Base-by-base conservation (phyloP, 495 filamentous ascomycete species). In the Penicillium fimorum region DNA sequence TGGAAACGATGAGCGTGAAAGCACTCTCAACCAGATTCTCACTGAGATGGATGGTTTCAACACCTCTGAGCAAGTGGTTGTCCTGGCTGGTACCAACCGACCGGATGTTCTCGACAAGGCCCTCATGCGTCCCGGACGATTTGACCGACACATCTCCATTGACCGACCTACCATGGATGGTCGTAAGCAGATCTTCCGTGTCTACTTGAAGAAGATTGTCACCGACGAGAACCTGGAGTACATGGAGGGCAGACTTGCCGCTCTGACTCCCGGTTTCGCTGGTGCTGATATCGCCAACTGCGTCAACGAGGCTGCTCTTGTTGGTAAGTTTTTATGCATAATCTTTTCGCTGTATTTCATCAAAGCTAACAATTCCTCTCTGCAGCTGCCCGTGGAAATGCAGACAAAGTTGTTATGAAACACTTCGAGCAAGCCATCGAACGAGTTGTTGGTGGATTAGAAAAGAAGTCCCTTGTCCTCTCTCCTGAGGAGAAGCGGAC, bases 31-130 rank as follows among this genome's bases (percentile, higher is more conserved):
- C 70, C 94, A 98, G 74, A 96, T 98, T 55, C 80, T 98, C 47
- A 98, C 94, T 1, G 95, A 98, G 70, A 98, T 98, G 94, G 94
- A 98, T 70, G 94, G 94, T 50, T 97, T 97, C 84, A 97, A 97
- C 68, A 97, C 94, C 9, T 84, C 88, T 1, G 94, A 98, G 63
- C 95, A 97, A 76, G 88, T 98, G 32, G 93, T 97, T 53, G 94
- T 98, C n/a, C 82, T 98, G 53, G 94, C 94, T 44, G 94, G 95
- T 77, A 98, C 94, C 38, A 97, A 97, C 72, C 80, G 94, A 70
- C 86, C 91, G 29, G 94, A 97, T 70, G 84, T 97, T 48, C 84
- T 98, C 13, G 94, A 98, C 70, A 89, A 92, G 75, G 94, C 94
- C 15, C 77, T 98, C 56, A 91, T 97, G 89, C 89, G 94, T 57